These are phyloP conservation scores for Polyrhizophydium stewartii DNA, from an alignment of 371 early-diverging fungal genomes.

Conservation along the genomic window DNA sequence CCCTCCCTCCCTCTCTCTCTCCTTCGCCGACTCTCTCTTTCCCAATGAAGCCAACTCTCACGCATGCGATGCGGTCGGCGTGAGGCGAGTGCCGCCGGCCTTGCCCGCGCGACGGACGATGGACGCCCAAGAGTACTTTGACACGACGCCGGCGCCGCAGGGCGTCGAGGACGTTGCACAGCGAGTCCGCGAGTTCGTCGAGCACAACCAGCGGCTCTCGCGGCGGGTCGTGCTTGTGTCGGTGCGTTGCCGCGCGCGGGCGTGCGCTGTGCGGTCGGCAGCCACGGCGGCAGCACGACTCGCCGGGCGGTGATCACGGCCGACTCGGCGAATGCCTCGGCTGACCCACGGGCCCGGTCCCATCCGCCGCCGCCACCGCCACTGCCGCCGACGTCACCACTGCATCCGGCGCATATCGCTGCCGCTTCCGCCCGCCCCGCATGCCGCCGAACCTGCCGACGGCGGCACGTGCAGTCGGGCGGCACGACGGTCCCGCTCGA, in stretches of 20 bases:
- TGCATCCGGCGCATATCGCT: background rate
- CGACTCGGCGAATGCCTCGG: background rate
- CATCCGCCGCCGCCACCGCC: background rate
- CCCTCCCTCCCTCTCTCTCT: too few relatives aligned
- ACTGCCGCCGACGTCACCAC: background rate
- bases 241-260: conserved; percentile 36
- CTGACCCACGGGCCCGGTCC: background rate
- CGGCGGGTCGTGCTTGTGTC: conserved; percentile 76
- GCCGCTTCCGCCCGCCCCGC: background rate
- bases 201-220: conserved; percentile 49
- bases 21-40: too few relatives aligned
- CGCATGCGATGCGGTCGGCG: too few relatives aligned
- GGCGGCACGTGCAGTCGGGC: conserved; percentile 58
- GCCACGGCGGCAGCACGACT: background rate
- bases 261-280: background rate
- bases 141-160: conserved; percentile 67
- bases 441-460: background rate
- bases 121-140: conserved; percentile 66
- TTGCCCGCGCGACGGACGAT: too few relatives aligned
- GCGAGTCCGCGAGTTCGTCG: conserved; percentile 66
- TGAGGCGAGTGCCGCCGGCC: too few relatives aligned
- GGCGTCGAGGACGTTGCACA: conserved; percentile 61
- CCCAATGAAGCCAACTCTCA: too few relatives aligned
- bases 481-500: conserved; percentile 97
- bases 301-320: background rate